Evolutionary conservation across 169 alveolate species (phyloP).

Genomic region (Plasmodium sp.): DNA sequence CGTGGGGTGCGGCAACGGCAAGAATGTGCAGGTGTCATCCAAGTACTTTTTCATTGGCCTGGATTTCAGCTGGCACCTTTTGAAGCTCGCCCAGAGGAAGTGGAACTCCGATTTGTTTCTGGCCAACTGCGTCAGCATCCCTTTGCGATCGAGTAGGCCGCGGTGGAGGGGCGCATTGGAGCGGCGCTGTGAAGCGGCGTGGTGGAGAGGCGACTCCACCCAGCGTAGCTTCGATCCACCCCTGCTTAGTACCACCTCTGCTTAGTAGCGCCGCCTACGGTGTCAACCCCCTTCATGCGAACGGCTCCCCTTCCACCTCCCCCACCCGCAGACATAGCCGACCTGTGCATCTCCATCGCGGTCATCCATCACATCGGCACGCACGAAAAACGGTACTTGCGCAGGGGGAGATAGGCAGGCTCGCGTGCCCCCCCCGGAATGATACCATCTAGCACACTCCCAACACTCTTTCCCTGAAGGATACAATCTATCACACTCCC

Average conservation of each 20-base stretch:
- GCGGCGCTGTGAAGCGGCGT: not conserved
- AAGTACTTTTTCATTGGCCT: slow-evolving; percentile 89
- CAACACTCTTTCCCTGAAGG: not conserved
- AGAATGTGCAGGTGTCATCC: slow-evolving; percentile 88
- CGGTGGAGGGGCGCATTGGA: not conserved
- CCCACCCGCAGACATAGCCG: slow-evolving; percentile 83
- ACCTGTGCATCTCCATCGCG: slow-evolving; percentile 94
- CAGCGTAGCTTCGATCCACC: slow-evolving; percentile 74
- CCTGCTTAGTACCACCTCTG: slow-evolving; percentile 79
- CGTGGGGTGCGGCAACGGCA: slow-evolving; percentile 99
- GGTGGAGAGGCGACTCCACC: not conserved
- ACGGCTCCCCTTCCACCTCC: not conserved
- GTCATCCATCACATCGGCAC: slow-evolving; percentile 95
- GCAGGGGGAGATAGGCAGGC: not conserved
- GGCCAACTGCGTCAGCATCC: slow-evolving; percentile 44
- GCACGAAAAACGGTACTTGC: slow-evolving; percentile 85
- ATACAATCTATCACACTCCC: not conserved
- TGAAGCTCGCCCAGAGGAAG: slow-evolving; percentile 83
- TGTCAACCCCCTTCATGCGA: not conserved
- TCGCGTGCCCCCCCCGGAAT: not conserved
- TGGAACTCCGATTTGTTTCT: slow-evolving; percentile 68
- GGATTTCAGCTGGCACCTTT: slow-evolving; percentile 91
- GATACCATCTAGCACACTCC: not conserved
- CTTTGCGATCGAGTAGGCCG: slow-evolving; percentile 10
- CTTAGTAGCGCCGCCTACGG: not conserved